Base-by-base conservation (phyloP, 805 yeast species). In the Saturnispora dispora region DNA sequence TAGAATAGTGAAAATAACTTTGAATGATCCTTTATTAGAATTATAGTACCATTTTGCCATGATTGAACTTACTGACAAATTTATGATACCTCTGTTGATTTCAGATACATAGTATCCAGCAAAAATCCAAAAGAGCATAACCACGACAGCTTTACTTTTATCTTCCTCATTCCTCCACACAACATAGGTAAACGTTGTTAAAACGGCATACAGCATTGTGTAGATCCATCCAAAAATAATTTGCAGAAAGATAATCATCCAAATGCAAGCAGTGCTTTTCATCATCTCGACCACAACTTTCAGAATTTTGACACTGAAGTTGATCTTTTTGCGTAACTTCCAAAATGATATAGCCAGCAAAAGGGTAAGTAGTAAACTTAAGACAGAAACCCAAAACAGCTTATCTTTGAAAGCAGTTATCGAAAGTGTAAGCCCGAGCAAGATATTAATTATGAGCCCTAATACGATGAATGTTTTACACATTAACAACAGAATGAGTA, bases 1-100 rank as follows among this genome's bases (percentile, higher is more conserved):
- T 69, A 87, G 45, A 60, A 82, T 85, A 3, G 95, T 84, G 68
- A 85, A 66, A 1, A 95, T 85, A 57, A 95, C 74, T 22, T 50
- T 58, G 55, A 88, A 77, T 1, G 95, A 83, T 2, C 90, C 89
- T 40, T 79, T 68, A n/a, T 53, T 46, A 88, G 80, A 36, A 61
- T 83, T 73, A 65, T 86, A 90, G 66, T 86, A 89, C 96, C 96
- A 89, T 15, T 90, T 80, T 6, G 96, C 96, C 63, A 78, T 89
- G 23, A 88, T 80, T 25, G 95, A 95, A 28, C 93, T 77, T 41
- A 87, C 81, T 0, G 91, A 79, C n/a, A 83, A 82, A 61, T 90
- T 95, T 37, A 88, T 79, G 11, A 87, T 76, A 58, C 85, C 88
- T 69, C 82, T 81, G 55, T 86, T 73, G 22, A 88, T 90, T 64